phyloP scores from a whole-genome alignment of 2,329 filamentous ascomycete genomes.

The Ascochyta viciae-villosae region DNA sequence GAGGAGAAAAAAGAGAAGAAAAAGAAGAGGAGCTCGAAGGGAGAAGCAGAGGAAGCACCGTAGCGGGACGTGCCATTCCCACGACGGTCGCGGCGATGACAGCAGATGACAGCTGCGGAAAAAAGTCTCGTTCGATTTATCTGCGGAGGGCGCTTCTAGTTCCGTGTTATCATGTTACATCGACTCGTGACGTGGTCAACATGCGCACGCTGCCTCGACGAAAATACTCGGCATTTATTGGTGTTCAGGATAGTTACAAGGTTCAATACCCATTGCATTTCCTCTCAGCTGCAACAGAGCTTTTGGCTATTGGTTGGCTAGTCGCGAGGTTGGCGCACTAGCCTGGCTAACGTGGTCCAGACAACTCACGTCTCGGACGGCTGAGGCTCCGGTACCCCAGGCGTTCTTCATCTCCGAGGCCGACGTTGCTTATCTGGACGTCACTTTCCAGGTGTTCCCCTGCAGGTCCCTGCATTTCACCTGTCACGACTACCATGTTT shows the following conservation, averaged over 20 bases:
- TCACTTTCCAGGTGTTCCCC: background rate
- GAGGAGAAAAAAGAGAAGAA: constrained; percentile 60
- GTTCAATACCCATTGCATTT: constrained; percentile 30
- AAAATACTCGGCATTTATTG: constrained; percentile 26
- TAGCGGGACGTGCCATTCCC: background rate
- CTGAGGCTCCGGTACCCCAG: constrained; percentile 6
- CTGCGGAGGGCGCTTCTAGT: background rate
- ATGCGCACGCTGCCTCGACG: background rate
- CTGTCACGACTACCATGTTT: background rate
- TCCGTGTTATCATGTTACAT: background rate
- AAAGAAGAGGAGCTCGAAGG: constrained; percentile 42
- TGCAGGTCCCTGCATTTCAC: constrained; percentile 6
- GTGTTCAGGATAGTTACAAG: constrained; percentile 33
- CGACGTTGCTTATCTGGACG: constrained; percentile 7
- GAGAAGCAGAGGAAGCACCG: constrained; percentile 33
- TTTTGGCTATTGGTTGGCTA: background rate
- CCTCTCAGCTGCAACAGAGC: background rate
- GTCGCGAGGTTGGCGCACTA: constrained; percentile 7
- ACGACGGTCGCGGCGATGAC: background rate
- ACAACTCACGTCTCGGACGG: constrained; percentile 29
- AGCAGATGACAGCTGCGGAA: background rate
- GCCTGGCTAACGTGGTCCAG: constrained; percentile 7
- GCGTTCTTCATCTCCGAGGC: constrained; percentile 11
- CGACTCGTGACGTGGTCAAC: background rate
- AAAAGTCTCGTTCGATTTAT: background rate